Percentiles rank a stretch among this genome's conserved stretches.
These are phyloP conservation scores for Spergularia azorica DNA, from an alignment of 179 eudicot species.

Conservation along the genomic window DNA sequence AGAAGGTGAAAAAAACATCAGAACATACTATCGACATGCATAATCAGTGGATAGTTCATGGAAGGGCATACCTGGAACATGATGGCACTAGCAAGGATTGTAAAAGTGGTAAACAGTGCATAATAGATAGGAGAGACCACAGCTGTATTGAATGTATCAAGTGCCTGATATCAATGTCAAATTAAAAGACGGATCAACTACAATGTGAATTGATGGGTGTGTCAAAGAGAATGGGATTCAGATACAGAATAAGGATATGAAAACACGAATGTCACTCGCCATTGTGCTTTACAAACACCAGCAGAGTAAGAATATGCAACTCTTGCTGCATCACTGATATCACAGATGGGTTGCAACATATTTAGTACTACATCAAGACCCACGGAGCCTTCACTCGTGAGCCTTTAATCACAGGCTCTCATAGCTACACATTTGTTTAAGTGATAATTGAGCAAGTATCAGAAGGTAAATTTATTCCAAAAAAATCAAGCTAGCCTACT, in stretches of 20 bases:
- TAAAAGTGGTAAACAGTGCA: conserved; percentile 84
- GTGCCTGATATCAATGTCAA: conserved; percentile 45
- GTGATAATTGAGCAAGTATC: too few relatives aligned
- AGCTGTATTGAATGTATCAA: conserved; percentile 77
- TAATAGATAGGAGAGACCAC: conserved; percentile 90
- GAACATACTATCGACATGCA: neutral
- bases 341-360: too few relatives aligned
- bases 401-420: too few relatives aligned
- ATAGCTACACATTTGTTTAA: too few relatives aligned
- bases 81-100: conserved; percentile 87
- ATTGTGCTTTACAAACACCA: conserved; percentile 9
- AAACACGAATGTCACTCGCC: neutral
- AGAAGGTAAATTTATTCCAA: neutral
- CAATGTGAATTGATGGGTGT: neutral
- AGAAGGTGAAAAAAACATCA: neutral
- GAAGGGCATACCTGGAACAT: conserved; percentile 72
- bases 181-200: conserved; percentile 18
- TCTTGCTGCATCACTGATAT: neutral
- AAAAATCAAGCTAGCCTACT: neutral
- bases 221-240: neutral
- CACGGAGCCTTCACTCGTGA: neutral
- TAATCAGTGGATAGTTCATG: neutral
- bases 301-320: neutral
- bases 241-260: conserved; percentile 2
- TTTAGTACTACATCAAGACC: neutral